A percentile compares a stretch with the other conserved stretches of the same genome.
Evolutionary conservation across 805 yeast species (phyloP).

Genomic region (Metschnikowia kofuensis): DNA sequence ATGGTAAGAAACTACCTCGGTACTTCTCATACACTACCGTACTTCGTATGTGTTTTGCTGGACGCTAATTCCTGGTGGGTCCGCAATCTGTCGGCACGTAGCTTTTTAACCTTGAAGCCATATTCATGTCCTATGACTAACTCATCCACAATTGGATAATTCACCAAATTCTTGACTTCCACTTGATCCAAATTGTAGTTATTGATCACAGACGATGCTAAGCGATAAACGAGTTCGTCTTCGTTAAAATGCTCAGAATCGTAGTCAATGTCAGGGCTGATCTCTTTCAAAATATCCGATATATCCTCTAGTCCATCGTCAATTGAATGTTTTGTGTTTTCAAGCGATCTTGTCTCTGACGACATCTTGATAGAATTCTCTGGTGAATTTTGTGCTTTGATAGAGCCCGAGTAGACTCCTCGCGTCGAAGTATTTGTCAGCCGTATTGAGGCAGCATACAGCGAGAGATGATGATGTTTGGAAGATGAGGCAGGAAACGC

Average conservation of each 20-base stretch:
- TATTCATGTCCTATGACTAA: slow-evolving; percentile 35
- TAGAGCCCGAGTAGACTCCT: slow-evolving; percentile 31
- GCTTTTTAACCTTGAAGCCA: slow-evolving; percentile 40
- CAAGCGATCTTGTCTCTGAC: slow-evolving; percentile 3
- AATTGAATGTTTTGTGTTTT: neutral
- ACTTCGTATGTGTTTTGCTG: slow-evolving; percentile 9
- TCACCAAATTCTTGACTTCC: slow-evolving; percentile 33
- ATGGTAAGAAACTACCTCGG: too few species aligned
- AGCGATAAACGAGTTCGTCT: slow-evolving; percentile 35
- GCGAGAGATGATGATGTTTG: slow-evolving; percentile 5
- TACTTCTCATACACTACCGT: slow-evolving; percentile 17
- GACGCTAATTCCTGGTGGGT: slow-evolving; percentile 12
- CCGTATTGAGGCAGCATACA: slow-evolving; percentile 26
- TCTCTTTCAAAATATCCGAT: slow-evolving; percentile 22
- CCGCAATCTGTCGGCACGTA: slow-evolving; percentile 26
- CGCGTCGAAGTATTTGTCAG: slow-evolving; percentile 32
- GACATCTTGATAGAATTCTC: slow-evolving; percentile 16
- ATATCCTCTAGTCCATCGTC: slow-evolving; percentile 13
- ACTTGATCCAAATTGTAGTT: slow-evolving; percentile 26
- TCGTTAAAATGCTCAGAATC: slow-evolving; percentile 34
- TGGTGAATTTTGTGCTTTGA: slow-evolving; percentile 20
- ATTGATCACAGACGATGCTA: slow-evolving; percentile 25
- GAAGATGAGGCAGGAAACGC: slow-evolving; percentile 16
- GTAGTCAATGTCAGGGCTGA: slow-evolving; percentile 25
- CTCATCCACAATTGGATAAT: slow-evolving; percentile 46